Base-by-base conservation (phyloP, 768 basidiomycete genomes). In the Lactarius pseudohatsudake region DNA sequence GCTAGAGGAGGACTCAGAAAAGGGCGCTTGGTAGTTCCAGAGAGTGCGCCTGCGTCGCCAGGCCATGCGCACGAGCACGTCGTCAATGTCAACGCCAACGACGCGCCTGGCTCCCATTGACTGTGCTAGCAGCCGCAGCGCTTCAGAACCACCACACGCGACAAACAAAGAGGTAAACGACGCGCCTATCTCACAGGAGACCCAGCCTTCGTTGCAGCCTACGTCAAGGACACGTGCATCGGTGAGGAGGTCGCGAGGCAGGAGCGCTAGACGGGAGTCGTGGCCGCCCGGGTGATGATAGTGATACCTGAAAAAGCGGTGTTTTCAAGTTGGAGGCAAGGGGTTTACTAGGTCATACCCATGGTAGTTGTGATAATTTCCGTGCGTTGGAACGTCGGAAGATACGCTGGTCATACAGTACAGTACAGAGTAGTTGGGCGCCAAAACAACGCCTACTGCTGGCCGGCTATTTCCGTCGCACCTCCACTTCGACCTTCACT, bases 21-120 rank as follows among this genome's bases (percentile, higher is more conserved):
- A 63, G 0, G 86, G 85, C 10, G 75, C 78, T 67, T 90, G 89
- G 57, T 82, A 76, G 45, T 89, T 91, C 92, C 91, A 93, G 1
- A 88, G 82, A 0, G 82, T 79, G 58, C 87, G 81, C 61, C 90
- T 78, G 59, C 87, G 81, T 64, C 85, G 83, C 90, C 91, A 92
- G 8, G 94, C 94, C 4, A 79, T 81, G 38, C 86, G 81, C n/a
- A 94, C 80, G 57, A 96, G 81, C 10, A 81, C 80, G 45, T 86
- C 82, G 73, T 95, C 94, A 55, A 96, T 90, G 74, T 96, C 94
- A 0, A 96, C 91, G 1, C 93, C 94, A 16, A 89, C 78, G 10
- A 94, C 89, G 66, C 81, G 82, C n/a, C 72, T 74, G 6, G 91
- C 88, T 2, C 83, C 84, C 75, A 81, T 81, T 1, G 76, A 75